A percentile compares a stretch with the other conserved stretches of the same genome.
phyloP scores from a whole-genome alignment of 2,329 filamentous ascomycete genomes.

The Xylariaceae sp. region DNA sequence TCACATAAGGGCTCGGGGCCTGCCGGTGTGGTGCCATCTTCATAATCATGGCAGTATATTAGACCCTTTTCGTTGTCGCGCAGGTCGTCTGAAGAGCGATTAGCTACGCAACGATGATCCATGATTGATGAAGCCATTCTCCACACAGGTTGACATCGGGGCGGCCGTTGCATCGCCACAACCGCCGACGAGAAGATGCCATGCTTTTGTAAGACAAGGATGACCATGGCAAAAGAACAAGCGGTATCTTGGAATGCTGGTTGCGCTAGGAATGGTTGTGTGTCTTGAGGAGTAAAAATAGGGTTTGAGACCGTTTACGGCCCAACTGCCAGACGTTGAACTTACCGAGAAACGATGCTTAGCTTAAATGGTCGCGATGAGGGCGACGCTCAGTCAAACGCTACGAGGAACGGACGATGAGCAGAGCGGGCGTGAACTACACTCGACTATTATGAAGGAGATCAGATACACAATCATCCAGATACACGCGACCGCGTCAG shows the following conservation, averaged over 20 bases:
- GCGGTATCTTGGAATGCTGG: slow-evolving; percentile 21
- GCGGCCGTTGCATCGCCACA: slow-evolving; percentile 35
- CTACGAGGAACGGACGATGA: slow-evolving; percentile 1
- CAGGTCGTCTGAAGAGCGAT: slow-evolving; percentile 24
- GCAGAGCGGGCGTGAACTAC: not conserved
- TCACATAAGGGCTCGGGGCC: slow-evolving; percentile 50
- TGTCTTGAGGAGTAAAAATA: not conserved
- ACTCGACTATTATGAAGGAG: slow-evolving; percentile 11
- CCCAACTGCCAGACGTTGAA: not conserved
- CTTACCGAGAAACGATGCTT: slow-evolving; percentile 14
- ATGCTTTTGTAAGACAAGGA: slow-evolving; percentile 33
- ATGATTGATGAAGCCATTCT: slow-evolving; percentile 32
- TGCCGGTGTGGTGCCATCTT: slow-evolving; percentile 55
- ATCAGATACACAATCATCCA: slow-evolving; percentile 22
- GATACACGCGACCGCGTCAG: slow-evolving; percentile 17
- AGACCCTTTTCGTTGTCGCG: slow-evolving; percentile 2
- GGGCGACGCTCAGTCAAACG: not conserved
- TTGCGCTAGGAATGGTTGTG: not conserved
- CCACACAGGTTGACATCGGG: slow-evolving; percentile 36
- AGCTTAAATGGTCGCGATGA: not conserved
- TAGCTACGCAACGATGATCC: slow-evolving; percentile 37
- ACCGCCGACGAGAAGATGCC: slow-evolving; percentile 4
- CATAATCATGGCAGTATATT: slow-evolving; percentile 47
- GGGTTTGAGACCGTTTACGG: not conserved
- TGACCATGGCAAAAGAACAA: slow-evolving; percentile 18